Percentiles rank a stretch among this genome's conserved stretches.
Evolutionary conservation across 2,329 filamentous ascomycete species (phyloP).

Genomic region (Calonectria pteridis): DNA sequence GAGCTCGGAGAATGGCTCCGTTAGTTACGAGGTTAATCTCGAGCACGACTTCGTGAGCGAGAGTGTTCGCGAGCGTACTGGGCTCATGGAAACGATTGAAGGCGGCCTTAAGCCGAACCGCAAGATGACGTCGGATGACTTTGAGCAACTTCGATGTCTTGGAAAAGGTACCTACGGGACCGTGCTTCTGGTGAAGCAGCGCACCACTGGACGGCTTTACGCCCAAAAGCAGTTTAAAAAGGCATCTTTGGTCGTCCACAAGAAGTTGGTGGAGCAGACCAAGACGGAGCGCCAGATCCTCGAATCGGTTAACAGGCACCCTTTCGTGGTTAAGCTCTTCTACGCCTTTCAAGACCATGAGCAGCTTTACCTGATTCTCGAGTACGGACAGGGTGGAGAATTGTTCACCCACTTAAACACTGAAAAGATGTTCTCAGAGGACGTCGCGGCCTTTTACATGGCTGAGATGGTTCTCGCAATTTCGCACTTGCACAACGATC

Average conservation of each 20-base stretch:
- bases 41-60: constrained; percentile 88
- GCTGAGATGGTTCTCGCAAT: constrained; percentile 96
- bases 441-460: constrained; percentile 96
- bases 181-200: constrained; percentile 92
- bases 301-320: constrained; percentile 95
- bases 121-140: constrained; percentile 94
- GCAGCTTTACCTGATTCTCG: constrained; percentile 96
- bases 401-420: constrained; percentile 94
- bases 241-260: constrained; percentile 93
- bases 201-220: constrained; percentile 86
- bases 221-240: constrained; percentile 99
- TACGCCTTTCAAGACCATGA: constrained; percentile 99
- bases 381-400: constrained; percentile 97
- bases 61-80: constrained; percentile 61
- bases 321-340: constrained; percentile 97
- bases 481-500: constrained; percentile 89
- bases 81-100: constrained; percentile 62
- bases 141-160: constrained; percentile 89
- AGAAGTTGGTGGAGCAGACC: constrained; percentile 95
- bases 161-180: constrained; percentile 98
- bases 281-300: constrained; percentile 96
- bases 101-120: constrained; percentile 69
- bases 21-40: constrained; percentile 88
- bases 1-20: constrained; percentile 79
- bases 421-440: constrained; percentile 95